Percentiles rank a stretch among this genome's conserved stretches.
These are phyloP conservation scores for Pichia membranifaciens DNA, from an alignment of 805 yeast species.

Conservation along the genomic window DNA sequence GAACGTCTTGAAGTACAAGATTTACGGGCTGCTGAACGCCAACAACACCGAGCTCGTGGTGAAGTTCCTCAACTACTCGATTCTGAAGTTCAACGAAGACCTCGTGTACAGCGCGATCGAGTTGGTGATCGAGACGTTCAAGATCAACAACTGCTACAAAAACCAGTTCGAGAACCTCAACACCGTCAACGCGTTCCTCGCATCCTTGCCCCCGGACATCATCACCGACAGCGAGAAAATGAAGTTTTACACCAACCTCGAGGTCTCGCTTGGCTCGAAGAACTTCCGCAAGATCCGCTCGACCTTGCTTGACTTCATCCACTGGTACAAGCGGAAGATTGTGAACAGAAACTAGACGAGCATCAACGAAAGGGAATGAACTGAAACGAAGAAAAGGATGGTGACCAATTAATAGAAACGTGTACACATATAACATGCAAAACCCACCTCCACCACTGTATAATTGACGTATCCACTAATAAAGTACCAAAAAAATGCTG, in stretches of 20 bases:
- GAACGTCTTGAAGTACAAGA: slow-evolving; percentile 41
- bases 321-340: slow-evolving; percentile 78
- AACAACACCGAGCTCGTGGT: slow-evolving; percentile 54
- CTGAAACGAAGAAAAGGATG: background rate
- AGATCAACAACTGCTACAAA: slow-evolving; percentile 43
- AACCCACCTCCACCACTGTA: no score
- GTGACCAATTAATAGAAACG: no score
- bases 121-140: slow-evolving; percentile 57
- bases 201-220: slow-evolving; percentile 51
- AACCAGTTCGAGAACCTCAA: slow-evolving; percentile 35
- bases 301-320: slow-evolving; percentile 68
- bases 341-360: slow-evolving; percentile 30
- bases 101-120: slow-evolving; percentile 71
- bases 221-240: slow-evolving; percentile 64
- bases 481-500: no score
- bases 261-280: slow-evolving; percentile 56
- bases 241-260: slow-evolving; percentile 52
- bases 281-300: slow-evolving; percentile 71
- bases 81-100: slow-evolving; percentile 65
- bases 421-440: no score
- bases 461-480: no score
- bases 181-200: slow-evolving; percentile 60
- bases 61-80: slow-evolving; percentile 57
- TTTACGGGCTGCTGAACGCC: slow-evolving; percentile 34
- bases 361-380: background rate